Evolutionary conservation across 345 rosid genomes (phyloP), one percentile per base, ranked within the genome.

Genomic region (Syzygium aromaticum): DNA sequence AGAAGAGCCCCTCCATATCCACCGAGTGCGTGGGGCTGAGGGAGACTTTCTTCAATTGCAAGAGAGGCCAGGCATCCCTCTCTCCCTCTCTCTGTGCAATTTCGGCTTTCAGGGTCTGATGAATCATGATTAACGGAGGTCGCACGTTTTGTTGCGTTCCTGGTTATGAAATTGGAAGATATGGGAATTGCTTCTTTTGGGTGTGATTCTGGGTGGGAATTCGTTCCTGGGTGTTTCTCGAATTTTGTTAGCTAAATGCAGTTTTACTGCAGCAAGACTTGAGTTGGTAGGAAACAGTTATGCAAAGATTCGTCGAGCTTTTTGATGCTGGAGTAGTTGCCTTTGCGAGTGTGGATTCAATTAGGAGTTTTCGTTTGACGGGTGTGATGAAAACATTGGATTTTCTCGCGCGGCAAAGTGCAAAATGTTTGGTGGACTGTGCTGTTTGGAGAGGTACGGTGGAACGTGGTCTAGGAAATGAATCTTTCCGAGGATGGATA

Each of bases 41-140:
- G 84, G 98, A 95, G 93, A 96, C 99, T 67, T 96, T 96, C 90
- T 98, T 98, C 94, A 96, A 98, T 89, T 98, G 98, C 96, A 98
- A 98, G 92, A 91, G 99, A 93, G 98, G 99, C 89, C 99, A 97
- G 94, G 99, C 89, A 87, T 86, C 90, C 89, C 90, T n/a, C 85
- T 59, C 87, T 54, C 63, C 16, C 22, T 59, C 17, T n/a, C 61
- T 52, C 57, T 27, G 27, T 46, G 84, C 10, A 27, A 25, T 23
- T 63, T 43, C 43, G 17, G 84, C 82, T 83, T 25, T 63, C 17
- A 23, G n/a, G 30, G 52, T 80, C 11, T 33, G 33, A 22, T 33
- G 54, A 40, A 25, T 61, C 28, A 27, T 64, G 22, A n/a, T 30
- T n/a, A 33, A 52, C 28, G 2, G 40, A n/a, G 49, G 49, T 15